These are phyloP conservation scores for Microbotryum silenes-acaulis DNA, from an alignment of 1,284 basidiomycete genomes.

Conservation along the genomic window DNA sequence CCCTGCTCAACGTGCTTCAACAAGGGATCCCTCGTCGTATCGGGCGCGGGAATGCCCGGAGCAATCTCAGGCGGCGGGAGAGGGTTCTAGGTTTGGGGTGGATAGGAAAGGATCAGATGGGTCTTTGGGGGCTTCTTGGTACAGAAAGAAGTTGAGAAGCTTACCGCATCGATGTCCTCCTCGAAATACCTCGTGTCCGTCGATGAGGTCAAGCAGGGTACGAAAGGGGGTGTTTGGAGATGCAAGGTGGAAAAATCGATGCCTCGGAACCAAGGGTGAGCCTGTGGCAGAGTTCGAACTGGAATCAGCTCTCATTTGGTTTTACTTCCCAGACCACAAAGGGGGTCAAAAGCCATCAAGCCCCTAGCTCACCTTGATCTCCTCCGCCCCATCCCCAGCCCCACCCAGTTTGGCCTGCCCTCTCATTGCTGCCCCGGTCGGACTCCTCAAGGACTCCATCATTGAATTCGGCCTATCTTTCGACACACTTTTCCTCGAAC, in stretches of 20 bases:
- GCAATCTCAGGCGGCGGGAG: constrained; percentile 80
- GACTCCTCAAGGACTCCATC: constrained; percentile 42
- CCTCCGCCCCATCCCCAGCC: constrained; percentile 63
- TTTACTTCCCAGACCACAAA: too few relatives aligned
- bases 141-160: constrained; percentile 36
- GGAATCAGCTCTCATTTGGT: too few relatives aligned
- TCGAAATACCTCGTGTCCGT: constrained; percentile 87
- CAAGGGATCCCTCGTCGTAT: constrained; percentile 79
- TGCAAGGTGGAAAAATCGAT: constrained; percentile 79
- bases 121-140: not conserved
- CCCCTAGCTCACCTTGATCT: constrained; percentile 59
- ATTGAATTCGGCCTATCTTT: constrained; percentile 67
- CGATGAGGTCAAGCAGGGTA: constrained; percentile 65
- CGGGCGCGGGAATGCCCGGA: constrained; percentile 47
- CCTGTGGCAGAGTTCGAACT: constrained; percentile 36
- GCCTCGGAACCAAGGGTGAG: constrained; percentile 76
- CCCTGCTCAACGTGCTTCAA: constrained; percentile 77
- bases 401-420: too few relatives aligned
- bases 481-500: constrained; percentile 52
- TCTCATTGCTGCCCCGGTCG: constrained; percentile 1
- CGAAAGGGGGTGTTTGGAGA: constrained; percentile 72
- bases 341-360: too few relatives aligned
- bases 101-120: not conserved
- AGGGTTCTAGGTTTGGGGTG: constrained; percentile 49
- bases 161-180: constrained; percentile 79